Evolutionary conservation across 1,284 basidiomycete species (phyloP), one percentile per base, ranked within the genome.

Genomic region (Ceratobasidium sp.): DNA sequence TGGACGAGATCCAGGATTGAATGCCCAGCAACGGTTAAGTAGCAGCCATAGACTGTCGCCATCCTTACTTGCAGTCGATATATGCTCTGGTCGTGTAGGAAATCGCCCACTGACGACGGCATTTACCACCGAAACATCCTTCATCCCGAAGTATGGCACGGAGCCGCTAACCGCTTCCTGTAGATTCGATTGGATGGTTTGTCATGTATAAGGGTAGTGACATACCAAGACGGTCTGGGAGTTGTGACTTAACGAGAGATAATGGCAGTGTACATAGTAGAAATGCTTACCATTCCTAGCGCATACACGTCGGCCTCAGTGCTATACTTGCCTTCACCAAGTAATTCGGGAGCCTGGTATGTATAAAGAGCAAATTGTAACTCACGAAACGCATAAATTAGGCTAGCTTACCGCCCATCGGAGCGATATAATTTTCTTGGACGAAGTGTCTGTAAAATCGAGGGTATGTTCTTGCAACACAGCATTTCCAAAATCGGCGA

Each of bases 401-500:
- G 42, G 2, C 9, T 26, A 20, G 33, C 33, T 49, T 49, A 72
- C 70, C 44, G 70, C 46, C 70, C 70, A 72, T 3, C 70, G 70
- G 18, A 42, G 55, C 42, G 70, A 72, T 18, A 72, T 1, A 26
- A 23, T 72, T 4, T 7, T n/a, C 51, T 49, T 72, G 12, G 42
- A 26, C 26, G 42, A 23, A 12, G 70, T 44, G 26, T 49, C 9
- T 13, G 70, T 72, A 23, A 72, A 61, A 13, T 60, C 56, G 3
- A 72, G 20, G 9, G 70, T 61, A 10, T 42, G 39, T 18, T 63
- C 56, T 23, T 72, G 58, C 20, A 72, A 26, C 2, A 72, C 18
- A 4, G 70, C 70, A 44, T 72, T 72, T 1, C 70, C 70, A 51
- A 72, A 72, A 26, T 72, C 70, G 15, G 44, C 56, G 26, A 72